Evolutionary conservation across 2,329 filamentous ascomycete species (phyloP).

Genomic region (Pestalotiopsis sp.): DNA sequence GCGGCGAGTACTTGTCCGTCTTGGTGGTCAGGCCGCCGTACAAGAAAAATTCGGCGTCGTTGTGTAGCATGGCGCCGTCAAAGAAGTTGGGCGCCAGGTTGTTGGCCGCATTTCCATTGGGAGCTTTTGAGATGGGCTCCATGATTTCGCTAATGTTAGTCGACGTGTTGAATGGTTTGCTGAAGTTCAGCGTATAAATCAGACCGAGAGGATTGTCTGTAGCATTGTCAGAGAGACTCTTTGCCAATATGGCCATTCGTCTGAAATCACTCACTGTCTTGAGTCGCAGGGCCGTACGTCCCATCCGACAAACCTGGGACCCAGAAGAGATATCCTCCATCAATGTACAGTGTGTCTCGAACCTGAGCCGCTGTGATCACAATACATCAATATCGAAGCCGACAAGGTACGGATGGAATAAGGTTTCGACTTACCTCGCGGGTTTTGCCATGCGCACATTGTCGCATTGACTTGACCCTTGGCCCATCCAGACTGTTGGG

Average conservation of each 20-base stretch:
- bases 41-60: constrained; percentile 63
- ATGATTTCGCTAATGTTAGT: constrained; percentile 59
- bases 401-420: not conserved
- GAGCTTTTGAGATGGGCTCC: constrained; percentile 47
- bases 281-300: constrained; percentile 22
- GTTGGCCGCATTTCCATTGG: constrained; percentile 46
- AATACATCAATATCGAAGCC: not conserved
- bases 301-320: constrained; percentile 50
- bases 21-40: constrained; percentile 60
- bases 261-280: constrained; percentile 44
- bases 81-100: constrained; percentile 58
- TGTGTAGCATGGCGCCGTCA: constrained; percentile 68
- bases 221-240: constrained; percentile 13
- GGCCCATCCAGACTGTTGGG: constrained; percentile 53
- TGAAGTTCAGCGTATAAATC: constrained; percentile 62
- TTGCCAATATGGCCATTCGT: not conserved
- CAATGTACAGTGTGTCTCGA: constrained; percentile 65
- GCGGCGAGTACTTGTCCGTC: constrained; percentile 38
- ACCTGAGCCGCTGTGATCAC: constrained; percentile 56
- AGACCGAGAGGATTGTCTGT: constrained; percentile 54
- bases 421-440: constrained; percentile 34
- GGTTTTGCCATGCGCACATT: constrained; percentile 59
- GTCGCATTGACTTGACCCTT: constrained; percentile 55
- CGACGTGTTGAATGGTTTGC: constrained; percentile 53
- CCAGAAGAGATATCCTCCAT: constrained; percentile 64